These are phyloP conservation scores for Ligustrum vulgare DNA, from an alignment of 257 asterid genomes.

Conservation along the genomic window DNA sequence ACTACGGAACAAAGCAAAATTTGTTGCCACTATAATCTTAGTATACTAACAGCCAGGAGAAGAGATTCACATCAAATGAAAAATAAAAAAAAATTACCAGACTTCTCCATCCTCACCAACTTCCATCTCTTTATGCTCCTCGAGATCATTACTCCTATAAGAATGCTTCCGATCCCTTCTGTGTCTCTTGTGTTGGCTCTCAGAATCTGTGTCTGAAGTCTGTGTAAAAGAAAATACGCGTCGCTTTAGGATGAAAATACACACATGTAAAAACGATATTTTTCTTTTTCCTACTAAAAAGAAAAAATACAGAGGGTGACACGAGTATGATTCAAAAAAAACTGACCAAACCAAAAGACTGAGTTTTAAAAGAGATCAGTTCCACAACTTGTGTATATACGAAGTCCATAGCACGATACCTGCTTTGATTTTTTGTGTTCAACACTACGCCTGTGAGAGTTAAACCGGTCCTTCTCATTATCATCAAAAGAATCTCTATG, in stretches of 20 bases:
- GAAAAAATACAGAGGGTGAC: background rate
- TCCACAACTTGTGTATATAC: background rate
- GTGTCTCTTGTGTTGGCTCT: constrained; percentile 56
- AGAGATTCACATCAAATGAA: background rate
- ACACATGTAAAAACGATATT: background rate
- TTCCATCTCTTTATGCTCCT: constrained; percentile 31
- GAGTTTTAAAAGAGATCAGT: background rate
- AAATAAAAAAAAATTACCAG: constrained; percentile 28
- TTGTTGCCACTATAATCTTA: no score
- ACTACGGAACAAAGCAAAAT: no score
- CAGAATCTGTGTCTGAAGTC: constrained; percentile 43
- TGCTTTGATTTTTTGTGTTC: constrained; percentile 63
- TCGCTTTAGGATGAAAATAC: background rate
- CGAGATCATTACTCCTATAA: constrained; percentile 29
- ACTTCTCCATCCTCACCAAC: constrained; percentile 55
- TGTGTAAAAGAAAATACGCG: constrained; percentile 1
- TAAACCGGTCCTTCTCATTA: constrained; percentile 53
- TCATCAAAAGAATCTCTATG: constrained; percentile 39
- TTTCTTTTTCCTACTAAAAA: background rate
- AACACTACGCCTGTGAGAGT: constrained; percentile 48
- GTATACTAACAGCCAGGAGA: no score
- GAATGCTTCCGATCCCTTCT: constrained; percentile 46
- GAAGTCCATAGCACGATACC: constrained; percentile 31
- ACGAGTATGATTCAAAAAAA: background rate
- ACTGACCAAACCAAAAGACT: background rate